phyloP scores from a whole-genome alignment of 768 basidiomycete species.

The Leccinum pellstonianum region DNA sequence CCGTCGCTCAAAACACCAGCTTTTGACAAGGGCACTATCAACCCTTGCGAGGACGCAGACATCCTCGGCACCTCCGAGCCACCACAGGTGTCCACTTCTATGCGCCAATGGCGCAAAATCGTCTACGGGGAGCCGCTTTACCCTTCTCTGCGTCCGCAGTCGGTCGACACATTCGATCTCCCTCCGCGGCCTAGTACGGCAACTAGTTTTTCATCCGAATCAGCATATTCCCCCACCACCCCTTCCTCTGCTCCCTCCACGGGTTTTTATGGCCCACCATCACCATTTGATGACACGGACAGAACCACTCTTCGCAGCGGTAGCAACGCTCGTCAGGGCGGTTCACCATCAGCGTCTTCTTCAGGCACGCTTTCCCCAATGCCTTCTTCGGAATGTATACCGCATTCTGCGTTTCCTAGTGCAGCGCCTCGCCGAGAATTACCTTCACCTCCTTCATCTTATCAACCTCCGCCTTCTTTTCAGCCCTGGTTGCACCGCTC shows the following conservation, averaged over 20 bases:
- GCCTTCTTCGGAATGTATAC: slow-evolving; percentile 31
- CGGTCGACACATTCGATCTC: slow-evolving; percentile 21
- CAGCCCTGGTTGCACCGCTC: slow-evolving; percentile 35
- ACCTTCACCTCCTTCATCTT: slow-evolving; percentile 32
- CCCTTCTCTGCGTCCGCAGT: slow-evolving; percentile 37
- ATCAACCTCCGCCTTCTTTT: slow-evolving; percentile 29
- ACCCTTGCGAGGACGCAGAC: slow-evolving; percentile 28
- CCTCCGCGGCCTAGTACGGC: slow-evolving; percentile 28
- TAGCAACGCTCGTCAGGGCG: slow-evolving; percentile 2
- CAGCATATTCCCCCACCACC: slow-evolving; percentile 42
- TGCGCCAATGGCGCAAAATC: slow-evolving; percentile 43
- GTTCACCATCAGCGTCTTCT: slow-evolving; percentile 23
- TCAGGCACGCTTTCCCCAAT: slow-evolving; percentile 29
- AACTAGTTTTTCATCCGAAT: slow-evolving; percentile 50
- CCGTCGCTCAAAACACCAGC: slow-evolving; percentile 39
- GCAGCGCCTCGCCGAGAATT: slow-evolving; percentile 28
- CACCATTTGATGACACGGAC: slow-evolving; percentile 26
- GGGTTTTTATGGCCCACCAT: slow-evolving; percentile 21
- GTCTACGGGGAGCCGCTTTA: slow-evolving; percentile 42
- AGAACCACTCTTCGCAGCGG: slow-evolving; percentile 11
- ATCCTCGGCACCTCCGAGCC: slow-evolving; percentile 31
- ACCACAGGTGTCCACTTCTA: slow-evolving; percentile 32
- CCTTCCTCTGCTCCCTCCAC: slow-evolving; percentile 43
- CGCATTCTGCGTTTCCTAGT: slow-evolving; percentile 22
- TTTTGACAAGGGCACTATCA: slow-evolving; percentile 19